These are phyloP conservation scores for Vitis cinerea DNA, from an alignment of 164 flowering plant species.

Conservation along the genomic window DNA sequence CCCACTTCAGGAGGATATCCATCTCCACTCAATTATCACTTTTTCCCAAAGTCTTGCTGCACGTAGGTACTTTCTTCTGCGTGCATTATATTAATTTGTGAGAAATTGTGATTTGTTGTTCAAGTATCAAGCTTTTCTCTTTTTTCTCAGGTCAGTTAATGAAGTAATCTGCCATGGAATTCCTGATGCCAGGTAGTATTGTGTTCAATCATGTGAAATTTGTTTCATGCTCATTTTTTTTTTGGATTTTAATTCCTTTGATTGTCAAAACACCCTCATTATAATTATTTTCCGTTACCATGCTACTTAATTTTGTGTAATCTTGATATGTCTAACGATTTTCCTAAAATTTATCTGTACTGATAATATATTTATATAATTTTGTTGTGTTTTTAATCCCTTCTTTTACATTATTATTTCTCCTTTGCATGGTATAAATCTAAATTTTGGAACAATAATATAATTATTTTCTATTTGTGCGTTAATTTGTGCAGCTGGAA, in stretches of 20 bases:
- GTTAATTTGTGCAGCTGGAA: background rate
- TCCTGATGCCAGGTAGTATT: constrained; percentile 88
- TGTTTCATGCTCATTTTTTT: background rate
- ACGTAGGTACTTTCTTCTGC: constrained; percentile 79
- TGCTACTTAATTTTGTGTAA: background rate
- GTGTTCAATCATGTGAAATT: background rate
- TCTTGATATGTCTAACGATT: too few relatives aligned
- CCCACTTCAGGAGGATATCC: constrained; percentile 84
- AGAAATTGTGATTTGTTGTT: background rate
- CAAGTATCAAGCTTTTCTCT: background rate
- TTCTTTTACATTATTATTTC: background rate
- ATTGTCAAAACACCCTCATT: too few relatives aligned
- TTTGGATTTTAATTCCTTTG: too few relatives aligned
- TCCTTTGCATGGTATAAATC: background rate
- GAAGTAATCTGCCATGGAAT: constrained; percentile 99
- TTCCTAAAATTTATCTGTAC: too few relatives aligned
- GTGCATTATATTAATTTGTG: constrained; percentile 8
- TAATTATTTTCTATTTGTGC: too few relatives aligned
- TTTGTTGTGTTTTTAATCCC: too few relatives aligned
- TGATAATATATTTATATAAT: too few relatives aligned
- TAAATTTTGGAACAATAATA: too few relatives aligned
- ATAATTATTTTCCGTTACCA: background rate
- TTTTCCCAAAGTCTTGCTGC: constrained; percentile 99
- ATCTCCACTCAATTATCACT: constrained; percentile 91
- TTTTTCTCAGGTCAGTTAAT: constrained; percentile 78